These are phyloP conservation scores for Lodderomyces jiufengensis DNA, from an alignment of 1,139 yeast genomes.

Conservation along the genomic window DNA sequence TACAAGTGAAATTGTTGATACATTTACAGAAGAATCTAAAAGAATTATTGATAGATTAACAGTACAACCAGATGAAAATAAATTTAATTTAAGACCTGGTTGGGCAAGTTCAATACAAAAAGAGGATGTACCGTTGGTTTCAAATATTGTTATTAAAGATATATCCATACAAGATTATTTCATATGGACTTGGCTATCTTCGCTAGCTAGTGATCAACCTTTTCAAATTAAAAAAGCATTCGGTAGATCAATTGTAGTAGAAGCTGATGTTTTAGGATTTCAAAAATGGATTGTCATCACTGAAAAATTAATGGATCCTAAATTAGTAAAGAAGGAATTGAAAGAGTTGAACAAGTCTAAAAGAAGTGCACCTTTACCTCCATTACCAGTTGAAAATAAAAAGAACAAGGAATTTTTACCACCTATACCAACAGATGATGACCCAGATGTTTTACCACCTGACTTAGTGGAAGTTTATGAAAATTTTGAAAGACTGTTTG, in stretches of 20 bases:
- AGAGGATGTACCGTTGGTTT: slow-evolving; percentile 29
- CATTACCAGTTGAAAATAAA: not conserved
- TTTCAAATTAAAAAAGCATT: slow-evolving; percentile 60
- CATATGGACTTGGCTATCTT: slow-evolving; percentile 88
- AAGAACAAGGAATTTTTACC: not conserved
- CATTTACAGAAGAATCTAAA: slow-evolving; percentile 71
- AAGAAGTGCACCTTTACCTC: slow-evolving; percentile 6
- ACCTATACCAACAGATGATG: not conserved
- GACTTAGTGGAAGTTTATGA: slow-evolving; percentile 5
- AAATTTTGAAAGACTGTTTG: slow-evolving; percentile 11
- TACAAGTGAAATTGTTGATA: slow-evolving; percentile 55
- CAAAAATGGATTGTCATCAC: slow-evolving; percentile 83
- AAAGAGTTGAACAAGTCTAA: slow-evolving; percentile 8
- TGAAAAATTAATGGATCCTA: slow-evolving; percentile 54
- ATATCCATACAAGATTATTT: slow-evolving; percentile 81
- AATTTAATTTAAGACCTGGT: slow-evolving; percentile 40
- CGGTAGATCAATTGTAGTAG: slow-evolving; percentile 77
- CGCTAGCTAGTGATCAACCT: slow-evolving; percentile 74
- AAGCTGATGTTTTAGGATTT: slow-evolving; percentile 68
- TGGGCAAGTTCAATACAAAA: slow-evolving; percentile 36
- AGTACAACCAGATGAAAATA: slow-evolving; percentile 34
- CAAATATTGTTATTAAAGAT: slow-evolving; percentile 55
- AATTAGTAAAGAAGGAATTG: slow-evolving; percentile 18
- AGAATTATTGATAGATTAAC: slow-evolving; percentile 60
- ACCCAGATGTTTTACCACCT: not conserved